phyloP scores from a whole-genome alignment of 345 rosid genomes.

The Cochlearia excelsa region DNA sequence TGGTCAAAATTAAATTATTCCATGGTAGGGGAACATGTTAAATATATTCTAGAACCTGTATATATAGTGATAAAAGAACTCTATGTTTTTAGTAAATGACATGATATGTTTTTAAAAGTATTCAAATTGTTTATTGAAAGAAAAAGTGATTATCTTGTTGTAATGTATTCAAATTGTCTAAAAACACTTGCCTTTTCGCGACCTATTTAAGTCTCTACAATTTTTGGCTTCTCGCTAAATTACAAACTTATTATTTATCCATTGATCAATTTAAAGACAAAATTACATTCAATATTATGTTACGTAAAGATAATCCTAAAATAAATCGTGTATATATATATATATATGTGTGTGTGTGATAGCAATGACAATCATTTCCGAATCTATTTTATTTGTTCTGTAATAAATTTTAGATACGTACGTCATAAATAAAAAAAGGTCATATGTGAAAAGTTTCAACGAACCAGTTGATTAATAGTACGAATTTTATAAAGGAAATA shows the following conservation, averaged over 20 bases:
- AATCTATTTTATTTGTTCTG: neutral
- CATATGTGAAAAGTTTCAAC: slow-evolving; percentile 10
- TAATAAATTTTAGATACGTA: neutral
- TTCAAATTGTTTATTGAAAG: too few species aligned
- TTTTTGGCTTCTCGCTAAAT: slow-evolving; percentile 27
- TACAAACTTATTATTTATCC: slow-evolving; percentile 24
- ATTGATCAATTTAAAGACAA: slow-evolving; percentile 19
- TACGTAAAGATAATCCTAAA: neutral
- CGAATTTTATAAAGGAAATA: slow-evolving; percentile 23
- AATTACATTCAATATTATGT: slow-evolving; percentile 14
- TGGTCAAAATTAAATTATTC: too few species aligned
- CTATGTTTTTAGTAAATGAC: too few species aligned
- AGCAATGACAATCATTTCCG: slow-evolving; percentile 2
- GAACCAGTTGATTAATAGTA: slow-evolving; percentile 23
- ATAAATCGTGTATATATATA: neutral
- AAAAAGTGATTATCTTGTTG: too few species aligned
- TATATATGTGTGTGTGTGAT: neutral
- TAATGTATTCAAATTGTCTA: neutral
- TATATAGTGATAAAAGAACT: too few species aligned
- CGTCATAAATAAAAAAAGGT: slow-evolving; percentile 17
- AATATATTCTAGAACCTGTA: too few species aligned
- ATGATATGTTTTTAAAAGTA: too few species aligned
- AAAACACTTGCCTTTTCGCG: slow-evolving; percentile 31
- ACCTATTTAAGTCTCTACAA: slow-evolving; percentile 24
- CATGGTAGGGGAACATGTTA: too few species aligned